Evolutionary conservation across 768 basidiomycete species (phyloP), one percentile per base, ranked within the genome.

Genomic region (Tephrocybe rancida): DNA sequence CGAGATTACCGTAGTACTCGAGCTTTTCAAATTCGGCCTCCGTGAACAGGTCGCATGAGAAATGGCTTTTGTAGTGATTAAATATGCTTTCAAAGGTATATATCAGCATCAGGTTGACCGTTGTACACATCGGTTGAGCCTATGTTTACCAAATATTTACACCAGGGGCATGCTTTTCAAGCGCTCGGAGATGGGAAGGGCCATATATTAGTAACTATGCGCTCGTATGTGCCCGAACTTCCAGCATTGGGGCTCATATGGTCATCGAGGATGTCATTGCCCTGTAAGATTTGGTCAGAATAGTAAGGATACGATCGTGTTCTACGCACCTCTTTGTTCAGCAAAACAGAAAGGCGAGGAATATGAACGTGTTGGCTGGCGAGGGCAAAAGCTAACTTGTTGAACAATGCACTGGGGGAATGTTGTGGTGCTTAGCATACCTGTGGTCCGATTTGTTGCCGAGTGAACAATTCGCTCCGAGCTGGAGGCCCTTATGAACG

Each of bases 81-180:
- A 74, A 81, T 50, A 82, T 75, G n/a, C 82, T 88, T 61, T 93
- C 88, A 62, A 95, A 92, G 0, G 90, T 79, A 64, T 94, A 95
- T 39, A 95, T 72, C 2, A 84, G 79, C 67, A 92, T 83, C 29
- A 95, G 73, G n/a, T n/a, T n/a, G n/a, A n/a, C n/a, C n/a, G 52
- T 72, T 76, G 45, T 75, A 71, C 2, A 84, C 70, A 58, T 95
- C 88, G 4, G 57, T 50, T 11, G 78, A 60, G 0, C 71, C 74
- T n/a, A n/a, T n/a, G n/a, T n/a, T n/a, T n/a, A n/a, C n/a, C n/a
- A n/a, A 22, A 96, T 69, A 25, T 81, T 73, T 1, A 86, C 85
- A 24, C 85, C 87, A 2, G 84, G 83, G 0, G 88, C 81, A 27
- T 76, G 78, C 16, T 62, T 24, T 89, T 88, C 32, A 95, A 71